phyloP scores from a whole-genome alignment of 805 yeast species.

The Danielozyma ontarioensis region DNA sequence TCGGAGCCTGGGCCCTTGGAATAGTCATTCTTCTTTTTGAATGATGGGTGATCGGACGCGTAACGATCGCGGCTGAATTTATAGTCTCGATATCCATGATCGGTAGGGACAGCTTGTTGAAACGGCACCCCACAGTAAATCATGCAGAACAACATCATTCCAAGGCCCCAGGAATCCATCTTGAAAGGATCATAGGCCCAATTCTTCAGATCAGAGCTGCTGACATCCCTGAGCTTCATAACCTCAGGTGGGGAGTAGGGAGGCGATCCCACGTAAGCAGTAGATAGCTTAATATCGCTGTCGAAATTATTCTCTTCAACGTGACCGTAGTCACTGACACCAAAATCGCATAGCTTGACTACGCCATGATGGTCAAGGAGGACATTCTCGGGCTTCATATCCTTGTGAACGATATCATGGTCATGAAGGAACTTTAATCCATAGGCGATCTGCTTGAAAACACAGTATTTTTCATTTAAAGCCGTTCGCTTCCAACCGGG shows the following conservation, averaged over 20 bases:
- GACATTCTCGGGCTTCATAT: slow-evolving; percentile 71
- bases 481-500: slow-evolving; percentile 56
- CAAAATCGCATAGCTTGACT: slow-evolving; percentile 70
- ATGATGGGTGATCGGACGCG: slow-evolving; percentile 39
- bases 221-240: slow-evolving; percentile 40
- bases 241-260: slow-evolving; percentile 82
- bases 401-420: slow-evolving; percentile 64
- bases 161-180: slow-evolving; percentile 72
- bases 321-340: slow-evolving; percentile 66
- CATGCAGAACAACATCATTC: slow-evolving; percentile 59
- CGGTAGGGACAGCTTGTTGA: slow-evolving; percentile 43
- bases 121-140: slow-evolving; percentile 60
- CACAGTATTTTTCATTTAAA: slow-evolving; percentile 52
- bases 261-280: slow-evolving; percentile 68
- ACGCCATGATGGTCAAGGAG: slow-evolving; percentile 55
- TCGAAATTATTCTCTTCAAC: slow-evolving; percentile 44
- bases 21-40: slow-evolving; percentile 41
- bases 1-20: slow-evolving; percentile 65
- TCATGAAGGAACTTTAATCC: slow-evolving; percentile 63
- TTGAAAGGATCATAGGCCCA: slow-evolving; percentile 57
- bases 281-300: slow-evolving; percentile 34
- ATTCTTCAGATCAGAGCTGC: slow-evolving; percentile 25
- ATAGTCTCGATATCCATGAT: slow-evolving; percentile 52
- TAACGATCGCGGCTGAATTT: slow-evolving; percentile 41
- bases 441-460: slow-evolving; percentile 61